A percentile compares a stretch with the other conserved stretches of the same genome.
These are phyloP conservation scores for Metschnikowia santaceciliae DNA, from an alignment of 805 yeast genomes.

Conservation along the genomic window DNA sequence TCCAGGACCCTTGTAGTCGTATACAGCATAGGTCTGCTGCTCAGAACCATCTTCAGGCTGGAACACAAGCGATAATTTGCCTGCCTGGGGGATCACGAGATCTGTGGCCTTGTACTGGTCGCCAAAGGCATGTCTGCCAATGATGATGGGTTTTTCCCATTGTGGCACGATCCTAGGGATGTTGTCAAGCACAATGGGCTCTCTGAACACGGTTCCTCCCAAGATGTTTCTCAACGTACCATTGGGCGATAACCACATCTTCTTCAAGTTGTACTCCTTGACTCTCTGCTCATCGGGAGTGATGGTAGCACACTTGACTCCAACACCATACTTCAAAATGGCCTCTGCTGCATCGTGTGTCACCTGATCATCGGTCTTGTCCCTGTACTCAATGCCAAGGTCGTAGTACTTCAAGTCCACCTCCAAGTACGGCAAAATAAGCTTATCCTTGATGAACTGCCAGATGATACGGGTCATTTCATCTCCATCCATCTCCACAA, in stretches of 20 bases:
- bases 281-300: conserved; percentile 83
- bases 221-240: conserved; percentile 79
- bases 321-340: conserved; percentile 70
- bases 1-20: conserved; percentile 62
- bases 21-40: conserved; percentile 48
- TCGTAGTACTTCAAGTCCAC: conserved; percentile 75
- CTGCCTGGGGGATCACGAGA: conserved; percentile 61
- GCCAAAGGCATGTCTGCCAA: conserved; percentile 84
- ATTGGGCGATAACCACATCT: conserved; percentile 86
- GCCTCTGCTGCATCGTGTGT: conserved; percentile 80
- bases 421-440: conserved; percentile 66
- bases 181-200: conserved; percentile 74
- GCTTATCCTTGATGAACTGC: conserved; percentile 65
- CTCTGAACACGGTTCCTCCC: conserved; percentile 83
- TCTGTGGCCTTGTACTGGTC: conserved; percentile 84
- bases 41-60: conserved; percentile 59
- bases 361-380: conserved; percentile 65
- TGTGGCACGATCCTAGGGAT: conserved; percentile 74
- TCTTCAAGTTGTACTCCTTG: conserved; percentile 63
- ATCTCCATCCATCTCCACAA: conserved; percentile 81
- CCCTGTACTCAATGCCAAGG: conserved; percentile 64
- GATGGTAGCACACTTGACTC: conserved; percentile 81
- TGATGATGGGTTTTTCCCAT: conserved; percentile 79
- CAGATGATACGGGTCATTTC: conserved; percentile 86
- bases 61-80: conserved; percentile 61